Evolutionary conservation across 2,329 filamentous ascomycete species (phyloP), one percentile per base, ranked within the genome.

Genomic region (Penicillium sp.): DNA sequence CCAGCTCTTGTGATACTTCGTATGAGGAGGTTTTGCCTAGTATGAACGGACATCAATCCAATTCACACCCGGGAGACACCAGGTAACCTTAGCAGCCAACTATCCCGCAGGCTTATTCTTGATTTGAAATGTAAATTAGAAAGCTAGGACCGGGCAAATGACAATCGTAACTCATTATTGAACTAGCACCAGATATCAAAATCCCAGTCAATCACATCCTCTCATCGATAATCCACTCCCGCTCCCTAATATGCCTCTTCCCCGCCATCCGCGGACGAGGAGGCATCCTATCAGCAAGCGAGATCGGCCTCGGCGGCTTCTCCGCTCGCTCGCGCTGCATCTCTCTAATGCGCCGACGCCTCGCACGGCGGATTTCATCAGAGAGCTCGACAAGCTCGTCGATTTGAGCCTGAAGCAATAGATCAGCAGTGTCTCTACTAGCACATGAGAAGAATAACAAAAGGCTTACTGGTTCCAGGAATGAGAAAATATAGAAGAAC

Each of bases 401-500:
- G 49, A 98, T 39, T 22, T 24, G 14, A 16, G 19, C 43, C 43
- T 46, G 14, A 7, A 11, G 5, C 1, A 22, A 6, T 9, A 7
- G 3, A 14, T 46, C 24, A 46, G 43, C 24, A 4, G 31, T 46
- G 13, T 11, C 14, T 18, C 14, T 43, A 7, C 9, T 11, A 6
- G 5, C 13, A 43, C 3, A n/a, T 16, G 1, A 2, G 13, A 50
- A 24, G 3, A 9, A 18, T 6, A 31, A 41, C 5, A n/a, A 36
- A 6, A 44, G 43, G 86, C 92, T 84, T 82, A 96, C 93, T 72
- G 95, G 92, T 78, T 84, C 82, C 54, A 99, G 82, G 74, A 96
- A 97, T 63, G 94, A 87, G 81, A 96, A 94, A 47, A 98, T 87
- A 75, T 97, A 98, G 77, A 90, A 98, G 77, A 92, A 96, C 62